Conservation (phyloP, 768 basidiomycete species). For the Rubroboletus pulcherrimus region DNA sequence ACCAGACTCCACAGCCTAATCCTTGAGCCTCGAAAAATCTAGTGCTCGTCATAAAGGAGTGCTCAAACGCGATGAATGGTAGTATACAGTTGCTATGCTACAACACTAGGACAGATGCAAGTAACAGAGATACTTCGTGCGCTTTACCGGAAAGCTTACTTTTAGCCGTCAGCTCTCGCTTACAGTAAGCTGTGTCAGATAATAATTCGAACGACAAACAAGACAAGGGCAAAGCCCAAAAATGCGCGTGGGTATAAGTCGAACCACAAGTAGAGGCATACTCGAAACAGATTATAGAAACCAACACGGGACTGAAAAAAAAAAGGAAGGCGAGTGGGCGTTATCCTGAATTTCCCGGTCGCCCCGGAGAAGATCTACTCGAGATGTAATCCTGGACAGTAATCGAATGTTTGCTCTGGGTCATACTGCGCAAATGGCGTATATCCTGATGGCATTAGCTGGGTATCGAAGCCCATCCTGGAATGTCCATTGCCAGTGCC, state of each 20-base stretch:
- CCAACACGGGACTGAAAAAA: background rate
- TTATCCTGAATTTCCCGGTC: background rate
- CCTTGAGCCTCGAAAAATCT: background rate
- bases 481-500: constrained; percentile 41
- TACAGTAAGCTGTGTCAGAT: constrained; percentile 2
- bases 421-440: constrained; percentile 29
- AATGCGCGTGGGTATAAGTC: constrained; percentile 14
- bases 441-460: constrained; percentile 25
- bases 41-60: background rate
- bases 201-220: constrained; percentile 1
- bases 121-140: background rate
- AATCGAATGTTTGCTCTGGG: constrained; percentile 27
- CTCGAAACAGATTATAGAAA: constrained; percentile 6
- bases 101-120: constrained; percentile 15
- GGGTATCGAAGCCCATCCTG: constrained; percentile 23
- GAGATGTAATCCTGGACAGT: constrained; percentile 26
- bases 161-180: constrained; percentile 1
- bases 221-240: background rate
- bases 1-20: background rate
- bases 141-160: constrained; percentile 9
- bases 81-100: constrained; percentile 26
- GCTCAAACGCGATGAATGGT: constrained; percentile 5
- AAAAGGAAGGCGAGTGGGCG: background rate
- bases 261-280: constrained; percentile 14
- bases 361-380: constrained; percentile 15